Percentiles rank a stretch among this genome's conserved stretches.
Evolutionary conservation across 768 basidiomycete genomes (phyloP).

Genomic region (Suillus subluteus): DNA sequence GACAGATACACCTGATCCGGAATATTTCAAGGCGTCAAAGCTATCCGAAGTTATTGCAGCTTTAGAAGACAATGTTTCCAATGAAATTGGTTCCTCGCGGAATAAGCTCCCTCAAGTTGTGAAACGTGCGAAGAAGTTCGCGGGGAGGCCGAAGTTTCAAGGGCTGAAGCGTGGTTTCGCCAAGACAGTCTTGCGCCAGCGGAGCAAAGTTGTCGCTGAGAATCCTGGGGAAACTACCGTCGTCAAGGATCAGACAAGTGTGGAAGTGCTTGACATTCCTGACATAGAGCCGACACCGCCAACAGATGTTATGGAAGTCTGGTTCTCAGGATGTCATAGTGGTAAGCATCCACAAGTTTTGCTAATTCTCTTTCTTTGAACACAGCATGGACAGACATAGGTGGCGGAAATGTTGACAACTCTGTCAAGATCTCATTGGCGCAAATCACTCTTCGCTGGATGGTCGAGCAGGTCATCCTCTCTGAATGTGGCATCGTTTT

Average conservation of each 20-base stretch:
- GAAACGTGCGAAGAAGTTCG: constrained; percentile 8
- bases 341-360: constrained; percentile 45
- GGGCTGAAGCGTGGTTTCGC: background rate
- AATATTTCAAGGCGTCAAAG: constrained; percentile 23
- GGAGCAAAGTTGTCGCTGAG: background rate
- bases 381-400: constrained; percentile 54
- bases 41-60: background rate
- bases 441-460: constrained; percentile 75
- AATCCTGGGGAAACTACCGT: background rate
- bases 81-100: background rate
- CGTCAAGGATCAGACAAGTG: constrained; percentile 3
- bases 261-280: background rate
- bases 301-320: constrained; percentile 74
- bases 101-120: constrained; percentile 3
- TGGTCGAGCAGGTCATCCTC: constrained; percentile 67
- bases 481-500: constrained; percentile 66
- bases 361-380: background rate
- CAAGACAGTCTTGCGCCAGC: background rate
- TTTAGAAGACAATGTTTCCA: background rate
- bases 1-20: constrained; percentile 31
- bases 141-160: background rate
- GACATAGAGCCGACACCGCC: background rate
- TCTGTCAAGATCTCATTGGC: constrained; percentile 45
- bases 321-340: constrained; percentile 76
- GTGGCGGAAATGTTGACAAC: constrained; percentile 62